phyloP scores from a whole-genome alignment of 1,139 yeast species.

The Yamadazyma blattariae region DNA sequence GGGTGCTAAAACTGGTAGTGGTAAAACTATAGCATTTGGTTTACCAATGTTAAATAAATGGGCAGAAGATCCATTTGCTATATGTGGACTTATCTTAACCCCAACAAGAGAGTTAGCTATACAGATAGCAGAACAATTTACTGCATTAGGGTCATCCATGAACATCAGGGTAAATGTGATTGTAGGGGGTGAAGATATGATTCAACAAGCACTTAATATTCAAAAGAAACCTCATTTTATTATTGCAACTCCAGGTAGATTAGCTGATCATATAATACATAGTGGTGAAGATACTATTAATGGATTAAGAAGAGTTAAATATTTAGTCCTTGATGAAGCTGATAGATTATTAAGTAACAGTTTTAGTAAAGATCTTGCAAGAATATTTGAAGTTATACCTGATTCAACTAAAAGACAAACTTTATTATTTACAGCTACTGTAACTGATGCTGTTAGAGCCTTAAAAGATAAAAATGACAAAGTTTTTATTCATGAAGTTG shows the following conservation, averaged over 20 bases:
- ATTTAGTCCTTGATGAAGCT: constrained; percentile 91
- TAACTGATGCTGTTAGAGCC: constrained; percentile 86
- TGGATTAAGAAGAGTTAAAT: constrained; percentile 76
- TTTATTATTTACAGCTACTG: constrained; percentile 89
- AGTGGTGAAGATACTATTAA: constrained; percentile 87
- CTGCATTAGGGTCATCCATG: constrained; percentile 88
- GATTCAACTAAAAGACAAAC: constrained; percentile 75
- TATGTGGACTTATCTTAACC: constrained; percentile 82
- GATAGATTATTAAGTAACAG: constrained; percentile 84
- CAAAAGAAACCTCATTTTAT: constrained; percentile 90
- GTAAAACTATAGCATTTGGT: constrained; percentile 96
- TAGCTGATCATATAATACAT: constrained; percentile 86
- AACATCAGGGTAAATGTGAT: constrained; percentile 76
- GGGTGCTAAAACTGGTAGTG: constrained; percentile 98
- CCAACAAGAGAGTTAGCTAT: constrained; percentile 96
- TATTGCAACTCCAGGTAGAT: constrained; percentile 95
- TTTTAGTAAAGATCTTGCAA: constrained; percentile 73
- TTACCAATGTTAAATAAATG: constrained; percentile 93
- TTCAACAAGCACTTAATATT: constrained; percentile 76
- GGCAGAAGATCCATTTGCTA: constrained; percentile 94
- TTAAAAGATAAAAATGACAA: constrained; percentile 67
- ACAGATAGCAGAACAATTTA: constrained; percentile 95
- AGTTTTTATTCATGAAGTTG: constrained; percentile 81
- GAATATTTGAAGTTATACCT: constrained; percentile 74
- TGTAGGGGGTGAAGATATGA: constrained; percentile 95